Percentiles rank a stretch among this genome's conserved stretches.
These are phyloP conservation scores for Triadica sebifera DNA, from an alignment of 345 rosid species.

Conservation along the genomic window DNA sequence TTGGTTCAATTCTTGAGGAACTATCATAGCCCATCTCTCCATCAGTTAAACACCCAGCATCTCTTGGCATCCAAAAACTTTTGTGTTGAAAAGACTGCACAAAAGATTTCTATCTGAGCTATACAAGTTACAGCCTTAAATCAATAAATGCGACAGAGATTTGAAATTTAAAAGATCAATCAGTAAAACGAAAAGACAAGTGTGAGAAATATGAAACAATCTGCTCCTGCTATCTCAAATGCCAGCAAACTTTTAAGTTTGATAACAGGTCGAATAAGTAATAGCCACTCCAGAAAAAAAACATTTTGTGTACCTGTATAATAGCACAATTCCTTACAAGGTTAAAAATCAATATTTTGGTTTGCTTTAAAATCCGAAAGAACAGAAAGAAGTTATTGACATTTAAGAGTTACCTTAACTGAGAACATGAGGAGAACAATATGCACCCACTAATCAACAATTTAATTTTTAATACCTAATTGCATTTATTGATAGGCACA, in stretches of 20 bases:
- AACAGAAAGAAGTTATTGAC: background rate
- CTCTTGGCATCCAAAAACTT: conserved; percentile 46
- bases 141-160: conserved; percentile 9
- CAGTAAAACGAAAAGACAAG: background rate
- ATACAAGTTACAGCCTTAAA: background rate
- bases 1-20: conserved; percentile 48
- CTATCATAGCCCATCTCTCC: conserved; percentile 43
- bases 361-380: background rate
- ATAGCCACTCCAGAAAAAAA: background rate
- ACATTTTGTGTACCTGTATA: background rate
- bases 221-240: background rate
- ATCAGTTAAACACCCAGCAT: conserved; percentile 36
- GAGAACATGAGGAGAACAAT: background rate
- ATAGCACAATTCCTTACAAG: background rate
- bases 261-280: background rate
- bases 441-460: background rate
- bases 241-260: background rate
- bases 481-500: background rate
- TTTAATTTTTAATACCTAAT: background rate
- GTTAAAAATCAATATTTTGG: background rate
- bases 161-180: background rate
- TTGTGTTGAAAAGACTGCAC: conserved; percentile 47
- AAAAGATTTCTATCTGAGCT: background rate
- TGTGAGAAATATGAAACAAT: background rate
- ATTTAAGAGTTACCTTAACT: background rate